Conservation (phyloP, 345 rosid genomes). For the Balakata baccata region DNA sequence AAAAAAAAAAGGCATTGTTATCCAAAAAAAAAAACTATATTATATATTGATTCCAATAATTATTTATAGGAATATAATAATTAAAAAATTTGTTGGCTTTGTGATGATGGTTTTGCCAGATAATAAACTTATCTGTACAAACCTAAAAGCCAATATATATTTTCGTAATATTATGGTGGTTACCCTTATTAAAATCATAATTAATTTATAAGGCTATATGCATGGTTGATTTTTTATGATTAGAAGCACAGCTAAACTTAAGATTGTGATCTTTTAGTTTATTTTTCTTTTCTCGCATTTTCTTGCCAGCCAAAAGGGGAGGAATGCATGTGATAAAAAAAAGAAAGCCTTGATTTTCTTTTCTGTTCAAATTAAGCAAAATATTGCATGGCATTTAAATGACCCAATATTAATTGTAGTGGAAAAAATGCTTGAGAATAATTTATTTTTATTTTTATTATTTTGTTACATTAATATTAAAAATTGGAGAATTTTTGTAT, state of each 20-base stretch:
- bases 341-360: neutral
- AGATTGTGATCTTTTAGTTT: neutral
- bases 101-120: constrained; percentile 25
- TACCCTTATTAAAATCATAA: neutral
- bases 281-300: neutral
- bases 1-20: neutral
- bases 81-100: constrained; percentile 12
- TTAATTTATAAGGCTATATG: neutral
- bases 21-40: constrained; percentile 1
- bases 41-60: constrained; percentile 8
- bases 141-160: constrained; percentile 12
- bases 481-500: no score
- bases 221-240: constrained; percentile 11
- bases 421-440: neutral
- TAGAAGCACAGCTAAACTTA: neutral
- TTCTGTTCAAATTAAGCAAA: neutral
- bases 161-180: neutral
- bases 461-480: no score
- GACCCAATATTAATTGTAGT: neutral
- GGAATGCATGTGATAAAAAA: constrained; percentile 1
- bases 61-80: constrained; percentile 6
- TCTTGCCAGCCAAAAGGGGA: neutral
- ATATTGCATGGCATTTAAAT: neutral
- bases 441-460: no score
- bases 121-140: constrained; percentile 29